Conservation (phyloP, 768 basidiomycete genomes). For the Tulasnella calospora region DNA sequence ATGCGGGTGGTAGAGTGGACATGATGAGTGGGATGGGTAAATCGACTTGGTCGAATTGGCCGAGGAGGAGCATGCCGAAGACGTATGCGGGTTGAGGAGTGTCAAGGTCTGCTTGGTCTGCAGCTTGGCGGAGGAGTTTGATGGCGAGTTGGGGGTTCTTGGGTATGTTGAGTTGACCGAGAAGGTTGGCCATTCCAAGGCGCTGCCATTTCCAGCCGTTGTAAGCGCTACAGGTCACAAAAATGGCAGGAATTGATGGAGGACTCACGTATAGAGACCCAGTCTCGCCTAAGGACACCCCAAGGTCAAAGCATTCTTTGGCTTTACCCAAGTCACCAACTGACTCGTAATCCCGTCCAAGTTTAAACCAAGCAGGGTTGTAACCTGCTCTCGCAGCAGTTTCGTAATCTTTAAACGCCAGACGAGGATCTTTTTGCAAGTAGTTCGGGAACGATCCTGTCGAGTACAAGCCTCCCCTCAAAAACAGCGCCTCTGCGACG, state of each 20-base stretch:
- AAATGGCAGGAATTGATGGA: constrained; percentile 20
- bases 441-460: constrained; percentile 44
- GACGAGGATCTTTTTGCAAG: constrained; percentile 60
- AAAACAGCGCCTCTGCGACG: constrained; percentile 67
- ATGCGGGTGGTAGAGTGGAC: constrained; percentile 49
- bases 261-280: constrained; percentile 71
- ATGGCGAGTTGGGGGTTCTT: constrained; percentile 54
- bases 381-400: constrained; percentile 72
- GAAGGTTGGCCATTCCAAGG: constrained; percentile 86
- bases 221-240: neutral
- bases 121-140: constrained; percentile 70
- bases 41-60: constrained; percentile 68
- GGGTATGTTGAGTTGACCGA: constrained; percentile 74
- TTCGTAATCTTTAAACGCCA: constrained; percentile 89
- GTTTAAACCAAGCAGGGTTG: constrained; percentile 79
- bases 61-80: constrained; percentile 78
- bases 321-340: constrained; percentile 69
- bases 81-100: constrained; percentile 85
- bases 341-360: constrained; percentile 88
- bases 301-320: constrained; percentile 80
- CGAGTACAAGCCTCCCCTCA: constrained; percentile 67
- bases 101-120: constrained; percentile 64
- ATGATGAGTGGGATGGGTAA: constrained; percentile 50
- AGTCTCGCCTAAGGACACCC: constrained; percentile 66
- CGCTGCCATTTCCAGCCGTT: constrained; percentile 47